Base-by-base conservation (phyloP, 2,329 filamentous ascomycete species). In the Epichloe hybrida region DNA sequence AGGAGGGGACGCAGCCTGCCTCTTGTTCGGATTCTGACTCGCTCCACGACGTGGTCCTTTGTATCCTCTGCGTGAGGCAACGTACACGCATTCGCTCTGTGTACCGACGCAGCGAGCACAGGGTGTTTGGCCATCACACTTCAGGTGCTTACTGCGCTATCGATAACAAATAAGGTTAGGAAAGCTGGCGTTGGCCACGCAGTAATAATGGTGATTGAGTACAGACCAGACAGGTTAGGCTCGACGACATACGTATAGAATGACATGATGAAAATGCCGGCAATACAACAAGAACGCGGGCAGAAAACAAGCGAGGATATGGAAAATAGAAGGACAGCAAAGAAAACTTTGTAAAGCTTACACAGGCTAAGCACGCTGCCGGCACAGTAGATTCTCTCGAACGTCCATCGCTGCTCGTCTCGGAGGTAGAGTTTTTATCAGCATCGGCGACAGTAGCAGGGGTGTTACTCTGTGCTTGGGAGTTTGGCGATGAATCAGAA, bases 61-160 rank as follows among this genome's bases (percentile, higher is more conserved):
- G 69, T 86, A 87, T 34, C 86, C 86, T 54, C 86, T 78, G 42
- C 85, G 80, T 39, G 84, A 88, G 43, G 83, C 80, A 46, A 87
- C 79, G 62, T 88, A 89, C 60, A 81, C 69, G 64, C 86, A 91
- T 46, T 82, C 73, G 17, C 73, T 68, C 51, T 76, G 75, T 46
- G 76, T 74, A 48, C 70, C 66, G 21, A 69, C 68, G 65, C 86
- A 90, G 50, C 86, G 80, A 45, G 77, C 74, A 66, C 86, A 90
- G 12, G 86, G 85, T 35, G 68, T 81, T 38, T 72, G 67, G 27
- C 84, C 84, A 64, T 89, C 83, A 62, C 86, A 90, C 63, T 88
- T 90, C 46, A 89, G 73, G 64, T 90, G 86, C 61, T 86, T 80
- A 55, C 62, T 69, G 48, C 78, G 72, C 77, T 81, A 61, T 36